These are phyloP conservation scores for Diaporthe capsici DNA, from an alignment of 2,329 filamentous ascomycete genomes.

Conservation along the genomic window DNA sequence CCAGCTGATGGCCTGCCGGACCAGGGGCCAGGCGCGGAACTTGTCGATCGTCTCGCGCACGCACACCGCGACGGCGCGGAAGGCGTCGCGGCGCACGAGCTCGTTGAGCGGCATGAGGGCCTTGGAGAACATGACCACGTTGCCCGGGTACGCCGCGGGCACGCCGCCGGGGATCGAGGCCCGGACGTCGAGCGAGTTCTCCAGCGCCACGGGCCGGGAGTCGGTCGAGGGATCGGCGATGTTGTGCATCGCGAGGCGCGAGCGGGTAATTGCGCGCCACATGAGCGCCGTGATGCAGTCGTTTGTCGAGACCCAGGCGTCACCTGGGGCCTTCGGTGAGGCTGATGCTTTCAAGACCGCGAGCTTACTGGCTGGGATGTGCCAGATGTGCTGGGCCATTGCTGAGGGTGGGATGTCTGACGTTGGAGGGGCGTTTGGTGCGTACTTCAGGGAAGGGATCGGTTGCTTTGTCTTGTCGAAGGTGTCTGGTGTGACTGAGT, in stretches of 20 bases:
- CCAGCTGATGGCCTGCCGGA: conserved; percentile 6
- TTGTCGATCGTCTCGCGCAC: conserved; percentile 9
- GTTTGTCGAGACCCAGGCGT: conserved; percentile 31
- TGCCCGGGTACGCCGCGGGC: background rate
- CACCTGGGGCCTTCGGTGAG: background rate
- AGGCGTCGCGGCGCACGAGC: conserved; percentile 3
- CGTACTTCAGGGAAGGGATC: conserved; percentile 11
- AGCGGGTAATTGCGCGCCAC: conserved; percentile 19
- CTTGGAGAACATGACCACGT: conserved; percentile 35
- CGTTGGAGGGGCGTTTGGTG: conserved; percentile 11
- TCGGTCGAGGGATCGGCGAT: background rate
- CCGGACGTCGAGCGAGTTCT: conserved; percentile 29
- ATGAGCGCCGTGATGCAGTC: conserved; percentile 30
- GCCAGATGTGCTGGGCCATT: conserved; percentile 34
- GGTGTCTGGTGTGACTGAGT: background rate
- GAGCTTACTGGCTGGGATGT: conserved; percentile 25
- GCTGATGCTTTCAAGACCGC: conserved; percentile 26
- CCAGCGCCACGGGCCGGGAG: conserved; percentile 6
- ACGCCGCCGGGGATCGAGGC: conserved; percentile 3
- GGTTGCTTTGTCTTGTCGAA: conserved; percentile 12
- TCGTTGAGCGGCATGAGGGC: conserved; percentile 1
- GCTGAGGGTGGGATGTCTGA: conserved; percentile 27
- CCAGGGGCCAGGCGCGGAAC: conserved; percentile 11
- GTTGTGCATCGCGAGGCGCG: conserved; percentile 15
- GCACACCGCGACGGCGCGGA: conserved; percentile 27